phyloP scores from a whole-genome alignment of 2,329 filamentous ascomycete genomes.

The Alternaria arborescens region DNA sequence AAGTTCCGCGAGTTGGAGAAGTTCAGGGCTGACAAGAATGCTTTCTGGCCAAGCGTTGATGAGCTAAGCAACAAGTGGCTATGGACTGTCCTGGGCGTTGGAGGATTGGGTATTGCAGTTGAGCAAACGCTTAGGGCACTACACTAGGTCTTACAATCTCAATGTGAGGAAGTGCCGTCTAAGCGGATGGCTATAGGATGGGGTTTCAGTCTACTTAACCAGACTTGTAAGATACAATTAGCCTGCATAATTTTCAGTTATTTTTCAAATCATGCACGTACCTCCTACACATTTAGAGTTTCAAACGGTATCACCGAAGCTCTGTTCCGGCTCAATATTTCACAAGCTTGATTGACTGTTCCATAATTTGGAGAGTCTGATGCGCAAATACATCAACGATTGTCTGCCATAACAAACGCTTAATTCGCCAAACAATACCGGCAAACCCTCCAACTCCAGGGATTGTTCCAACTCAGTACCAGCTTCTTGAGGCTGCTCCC shows the following conservation, averaged over 20 bases:
- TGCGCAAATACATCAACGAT: neutral
- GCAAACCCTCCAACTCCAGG: neutral
- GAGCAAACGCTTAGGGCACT: slow-evolving; percentile 54
- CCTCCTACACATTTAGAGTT: neutral
- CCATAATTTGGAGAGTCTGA: neutral
- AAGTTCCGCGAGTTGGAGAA: slow-evolving; percentile 64
- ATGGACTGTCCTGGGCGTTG: slow-evolving; percentile 62
- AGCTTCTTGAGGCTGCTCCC: neutral
- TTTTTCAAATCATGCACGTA: neutral
- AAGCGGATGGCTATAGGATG: neutral
- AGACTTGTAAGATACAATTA: neutral
- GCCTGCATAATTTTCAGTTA: neutral
- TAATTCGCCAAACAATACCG: neutral
- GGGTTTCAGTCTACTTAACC: neutral
- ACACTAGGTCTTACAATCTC: slow-evolving; percentile 24
- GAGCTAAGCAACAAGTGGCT: slow-evolving; percentile 66
- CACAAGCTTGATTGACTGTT: neutral
- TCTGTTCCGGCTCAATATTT: neutral
- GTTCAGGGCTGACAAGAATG: slow-evolving; percentile 65
- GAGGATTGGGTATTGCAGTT: slow-evolving; percentile 58
- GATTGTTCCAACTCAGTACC: neutral
- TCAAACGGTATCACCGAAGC: neutral
- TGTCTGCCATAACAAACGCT: neutral
- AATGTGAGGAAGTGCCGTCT: neutral
- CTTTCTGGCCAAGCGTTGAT: slow-evolving; percentile 64